Percentiles rank a stretch among this genome's conserved stretches.
These are phyloP conservation scores for Hypoxylon fuscum DNA, from an alignment of 495 filamentous ascomycete genomes.

Conservation along the genomic window DNA sequence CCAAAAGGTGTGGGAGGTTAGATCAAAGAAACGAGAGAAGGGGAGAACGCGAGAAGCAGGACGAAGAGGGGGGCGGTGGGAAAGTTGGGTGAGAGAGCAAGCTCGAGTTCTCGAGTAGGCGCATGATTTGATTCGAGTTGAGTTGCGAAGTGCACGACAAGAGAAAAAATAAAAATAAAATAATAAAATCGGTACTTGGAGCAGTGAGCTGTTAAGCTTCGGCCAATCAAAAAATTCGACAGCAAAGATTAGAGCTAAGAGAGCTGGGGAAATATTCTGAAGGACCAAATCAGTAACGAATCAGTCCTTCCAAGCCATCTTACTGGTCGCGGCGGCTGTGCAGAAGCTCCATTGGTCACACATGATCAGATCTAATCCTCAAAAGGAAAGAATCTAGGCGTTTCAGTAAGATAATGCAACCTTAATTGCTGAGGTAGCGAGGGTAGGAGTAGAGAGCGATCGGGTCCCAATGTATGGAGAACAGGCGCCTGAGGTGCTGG, in stretches of 20 bases:
- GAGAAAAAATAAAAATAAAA: constrained; percentile 27
- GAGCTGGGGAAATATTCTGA: constrained; percentile 38
- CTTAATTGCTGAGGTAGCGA: constrained; percentile 25
- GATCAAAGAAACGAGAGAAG: constrained; percentile 49
- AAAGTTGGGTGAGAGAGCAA: constrained; percentile 41
- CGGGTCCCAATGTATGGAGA: constrained; percentile 26
- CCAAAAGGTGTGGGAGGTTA: constrained; percentile 34
- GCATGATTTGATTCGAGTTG: constrained; percentile 44
- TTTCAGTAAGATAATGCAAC: constrained; percentile 42
- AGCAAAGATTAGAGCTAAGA: constrained; percentile 8
- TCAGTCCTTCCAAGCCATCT: constrained; percentile 24
- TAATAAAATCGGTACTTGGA: constrained; percentile 50
- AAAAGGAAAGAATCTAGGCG: constrained; percentile 33
- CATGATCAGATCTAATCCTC: constrained; percentile 16
- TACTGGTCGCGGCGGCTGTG: constrained; percentile 26
- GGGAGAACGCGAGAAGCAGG: constrained; percentile 45
- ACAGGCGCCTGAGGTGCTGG: background rate
- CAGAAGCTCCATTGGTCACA: constrained; percentile 12
- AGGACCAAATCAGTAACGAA: constrained; percentile 39
- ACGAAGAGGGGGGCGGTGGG: constrained; percentile 32
- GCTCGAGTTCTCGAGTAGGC: constrained; percentile 51
- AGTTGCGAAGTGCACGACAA: constrained; percentile 28
- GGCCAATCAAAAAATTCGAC: constrained; percentile 58
- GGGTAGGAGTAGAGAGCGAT: constrained; percentile 21
- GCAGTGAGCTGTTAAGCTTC: constrained; percentile 45